A percentile compares a stretch with the other conserved stretches of the same genome.
Evolutionary conservation across 179 eudicot genomes (phyloP).

Genomic region (Kewa caespitosa): DNA sequence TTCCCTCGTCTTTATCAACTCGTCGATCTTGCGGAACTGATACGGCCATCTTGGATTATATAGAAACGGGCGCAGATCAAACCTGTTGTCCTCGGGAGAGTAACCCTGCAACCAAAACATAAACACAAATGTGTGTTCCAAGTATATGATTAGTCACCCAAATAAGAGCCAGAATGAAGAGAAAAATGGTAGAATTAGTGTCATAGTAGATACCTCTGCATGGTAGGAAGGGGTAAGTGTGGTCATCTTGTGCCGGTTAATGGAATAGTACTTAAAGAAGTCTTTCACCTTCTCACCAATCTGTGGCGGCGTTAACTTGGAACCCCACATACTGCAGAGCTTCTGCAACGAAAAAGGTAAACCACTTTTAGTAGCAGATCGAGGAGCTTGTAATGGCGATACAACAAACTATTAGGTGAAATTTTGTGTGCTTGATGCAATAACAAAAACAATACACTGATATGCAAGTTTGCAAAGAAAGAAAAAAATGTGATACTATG

Average conservation of each 20-base stretch:
- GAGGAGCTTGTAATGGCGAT: too few relatives aligned
- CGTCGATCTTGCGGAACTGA: conserved; percentile 84
- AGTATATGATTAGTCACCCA: too few relatives aligned
- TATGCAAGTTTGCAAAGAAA: too few relatives aligned
- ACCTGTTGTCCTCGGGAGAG: conserved; percentile 90
- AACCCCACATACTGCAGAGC: conserved; percentile 88
- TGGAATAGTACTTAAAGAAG: conserved; percentile 94
- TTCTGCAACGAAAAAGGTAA: conserved; percentile 48
- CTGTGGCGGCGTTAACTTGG: conserved; percentile 70
- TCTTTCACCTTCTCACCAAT: conserved; percentile 85
- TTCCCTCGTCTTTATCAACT: conserved; percentile 53
- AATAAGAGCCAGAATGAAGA: too few relatives aligned
- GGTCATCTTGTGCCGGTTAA: conserved; percentile 96
- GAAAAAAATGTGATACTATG: too few relatives aligned
- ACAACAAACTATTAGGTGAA: too few relatives aligned
- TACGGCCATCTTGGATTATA: conserved; percentile 91
- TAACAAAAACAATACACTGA: too few relatives aligned
- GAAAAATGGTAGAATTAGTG: too few relatives aligned
- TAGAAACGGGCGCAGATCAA: conserved; percentile 89
- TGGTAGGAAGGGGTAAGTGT: conserved; percentile 92
- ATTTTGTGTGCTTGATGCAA: too few relatives aligned
- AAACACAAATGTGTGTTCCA: too few relatives aligned
- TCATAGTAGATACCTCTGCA: conserved; percentile 73
- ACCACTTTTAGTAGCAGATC: too few relatives aligned
- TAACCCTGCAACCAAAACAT: conserved; percentile 59